Percentiles rank a stretch among this genome's conserved stretches.
Evolutionary conservation across 192 early-diverging fungal genomes (phyloP).

Genomic region (Gonapodya prolifera): DNA sequence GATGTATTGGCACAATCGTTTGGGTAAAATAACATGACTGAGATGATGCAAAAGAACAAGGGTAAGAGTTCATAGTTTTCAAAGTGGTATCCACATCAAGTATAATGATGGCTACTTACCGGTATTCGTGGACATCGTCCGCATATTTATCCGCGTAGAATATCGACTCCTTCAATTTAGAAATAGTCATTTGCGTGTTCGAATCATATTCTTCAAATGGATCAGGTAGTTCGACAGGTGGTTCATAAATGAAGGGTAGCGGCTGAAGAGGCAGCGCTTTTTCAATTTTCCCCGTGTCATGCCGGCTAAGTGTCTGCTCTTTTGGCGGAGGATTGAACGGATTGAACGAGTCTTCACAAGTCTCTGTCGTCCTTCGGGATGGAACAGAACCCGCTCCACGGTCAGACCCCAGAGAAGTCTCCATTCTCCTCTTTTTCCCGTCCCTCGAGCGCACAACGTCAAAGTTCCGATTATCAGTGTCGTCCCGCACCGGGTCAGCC

Average conservation of each 20-base stretch:
- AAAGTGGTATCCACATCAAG: background rate
- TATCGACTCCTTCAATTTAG: background rate
- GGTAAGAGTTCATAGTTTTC: too few relatives aligned
- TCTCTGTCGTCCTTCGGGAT: background rate
- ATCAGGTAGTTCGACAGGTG: background rate
- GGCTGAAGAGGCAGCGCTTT: background rate
- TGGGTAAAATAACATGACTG: constrained; percentile 17
- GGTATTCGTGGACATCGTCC: background rate
- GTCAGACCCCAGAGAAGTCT: too few relatives aligned
- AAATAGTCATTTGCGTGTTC: background rate
- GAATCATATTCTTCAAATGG: background rate
- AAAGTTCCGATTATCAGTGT: background rate
- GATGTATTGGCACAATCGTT: constrained; percentile 11
- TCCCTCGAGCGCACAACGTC: background rate
- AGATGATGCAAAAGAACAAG: background rate
- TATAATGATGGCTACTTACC: background rate
- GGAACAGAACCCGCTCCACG: background rate
- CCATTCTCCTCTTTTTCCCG: background rate
- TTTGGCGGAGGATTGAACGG: too few relatives aligned
- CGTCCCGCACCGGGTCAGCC: background rate
- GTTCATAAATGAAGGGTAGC: background rate
- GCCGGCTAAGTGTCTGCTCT: too few relatives aligned
- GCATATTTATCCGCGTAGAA: background rate
- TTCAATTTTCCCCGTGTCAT: too few relatives aligned
- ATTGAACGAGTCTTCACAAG: background rate